phyloP scores from a whole-genome alignment of 1,284 basidiomycete species.

The Fistulinella staudtii region DNA sequence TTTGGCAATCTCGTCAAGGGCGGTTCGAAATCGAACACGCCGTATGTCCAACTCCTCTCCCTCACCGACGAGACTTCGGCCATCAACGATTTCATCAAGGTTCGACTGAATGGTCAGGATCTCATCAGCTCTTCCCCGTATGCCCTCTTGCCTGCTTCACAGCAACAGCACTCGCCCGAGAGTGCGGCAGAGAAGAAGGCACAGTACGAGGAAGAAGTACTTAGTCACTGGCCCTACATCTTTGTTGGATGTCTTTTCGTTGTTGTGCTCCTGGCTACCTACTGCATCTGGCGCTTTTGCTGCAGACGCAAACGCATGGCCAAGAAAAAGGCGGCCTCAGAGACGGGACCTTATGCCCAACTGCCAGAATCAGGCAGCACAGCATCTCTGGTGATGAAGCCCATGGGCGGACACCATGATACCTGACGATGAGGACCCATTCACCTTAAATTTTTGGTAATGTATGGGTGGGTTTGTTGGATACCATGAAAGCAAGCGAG shows the following conservation, averaged over 20 bases:
- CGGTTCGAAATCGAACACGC: conserved; percentile 36
- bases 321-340: conserved; percentile 15
- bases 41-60: conserved; percentile 56
- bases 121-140: conserved; percentile 46
- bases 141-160: conserved; percentile 54
- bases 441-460: conserved; percentile 1
- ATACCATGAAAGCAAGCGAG: conserved; percentile 15
- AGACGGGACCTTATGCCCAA: conserved; percentile 21
- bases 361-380: conserved; percentile 27
- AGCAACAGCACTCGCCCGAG: conserved; percentile 63
- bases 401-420: no score
- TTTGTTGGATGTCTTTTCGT: conserved; percentile 58
- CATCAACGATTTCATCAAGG: conserved; percentile 51
- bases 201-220: conserved; percentile 60
- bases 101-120: conserved; percentile 48
- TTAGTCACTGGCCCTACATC: conserved; percentile 75
- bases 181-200: conserved; percentile 66
- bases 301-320: conserved; percentile 39
- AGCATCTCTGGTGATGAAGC: conserved; percentile 27
- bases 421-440: no score
- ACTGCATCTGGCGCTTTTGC: conserved; percentile 65
- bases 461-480: conserved; percentile 5
- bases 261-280: conserved; percentile 45
- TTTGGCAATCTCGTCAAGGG: conserved; percentile 53
- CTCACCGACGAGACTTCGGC: conserved; percentile 43